Evolutionary conservation across 78 protist genomes (phyloP), one percentile per base, ranked within the genome.

Genomic region (Ministeria vibrans): DNA sequence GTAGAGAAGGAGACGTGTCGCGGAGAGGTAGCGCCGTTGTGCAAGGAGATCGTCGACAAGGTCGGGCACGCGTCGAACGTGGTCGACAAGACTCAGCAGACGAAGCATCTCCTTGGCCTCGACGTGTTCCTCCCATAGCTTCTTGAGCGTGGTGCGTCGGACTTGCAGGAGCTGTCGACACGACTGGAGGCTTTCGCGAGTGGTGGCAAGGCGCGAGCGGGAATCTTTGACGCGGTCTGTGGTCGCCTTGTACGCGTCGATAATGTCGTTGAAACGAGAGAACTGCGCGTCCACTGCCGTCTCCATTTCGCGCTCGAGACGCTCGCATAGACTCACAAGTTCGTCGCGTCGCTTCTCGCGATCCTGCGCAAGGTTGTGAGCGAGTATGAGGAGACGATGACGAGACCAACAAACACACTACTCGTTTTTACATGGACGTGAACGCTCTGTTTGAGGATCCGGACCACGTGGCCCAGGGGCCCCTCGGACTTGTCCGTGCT

Each of bases 81-180:
- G 25, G 22, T 30, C 71, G 41, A 34, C 34, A 41, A 34, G 41
- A 49, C 34, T 41, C 18, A 63, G 2, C 38, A 63, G 71, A 41
- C 71, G 71, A 25, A 63, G 28, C 71, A 63, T 63, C 41, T 63
- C 71, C 71, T 63, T 63, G 71, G 28, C 11, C 41, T 63, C 71
- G 43, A 63, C 41, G 71, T 63, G 71, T 41, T 63, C 71, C 13
- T 34, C 41, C 71, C 71, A 63, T 23, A 63, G 41, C 71, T 63
- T 34, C n/a, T 25, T 34, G 6, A 63, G 71, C 38, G 34, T 4
- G 41, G 28, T 41, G 4, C 71, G 34, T 4, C 41, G 34, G 18
- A 63, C 4, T 41, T 63, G 71, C 71, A 63, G 71, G n/a, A 63
- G 41, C 71, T 63, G 32, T 41, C 34, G 28, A 11, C 71, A 63